Percentiles rank a stretch among this genome's conserved stretches.
phyloP scores from a whole-genome alignment of 306 rosid species.

The Lathyrus aphaca region DNA sequence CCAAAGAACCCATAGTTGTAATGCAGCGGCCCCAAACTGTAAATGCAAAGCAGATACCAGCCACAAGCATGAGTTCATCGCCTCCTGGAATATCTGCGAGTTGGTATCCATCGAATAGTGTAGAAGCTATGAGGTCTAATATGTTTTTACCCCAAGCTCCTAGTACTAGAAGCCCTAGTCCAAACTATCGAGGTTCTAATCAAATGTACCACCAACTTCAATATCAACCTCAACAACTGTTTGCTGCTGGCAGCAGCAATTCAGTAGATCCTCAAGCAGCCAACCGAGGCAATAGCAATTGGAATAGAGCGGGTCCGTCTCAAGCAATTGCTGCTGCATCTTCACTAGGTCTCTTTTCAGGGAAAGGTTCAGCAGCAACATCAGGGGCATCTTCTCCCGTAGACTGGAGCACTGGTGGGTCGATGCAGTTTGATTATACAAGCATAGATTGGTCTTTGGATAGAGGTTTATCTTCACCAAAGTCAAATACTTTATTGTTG shows the following conservation, averaged over 20 bases:
- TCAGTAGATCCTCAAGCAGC: conserved; percentile 62
- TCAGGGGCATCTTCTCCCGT: conserved; percentile 80
- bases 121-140: conserved; percentile 61
- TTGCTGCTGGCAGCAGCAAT: conserved; percentile 55
- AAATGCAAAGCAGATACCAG: conserved; percentile 64
- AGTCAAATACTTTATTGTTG: conserved; percentile 66
- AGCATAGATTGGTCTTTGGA: conserved; percentile 93
- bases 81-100: conserved; percentile 65
- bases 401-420: conserved; percentile 89
- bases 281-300: conserved; percentile 59
- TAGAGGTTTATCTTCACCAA: conserved; percentile 56
- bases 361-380: conserved; percentile 69
- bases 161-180: conserved; percentile 57
- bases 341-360: conserved; percentile 93
- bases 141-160: conserved; percentile 70
- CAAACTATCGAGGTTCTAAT: conserved; percentile 58
- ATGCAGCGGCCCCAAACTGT: conserved; percentile 86
- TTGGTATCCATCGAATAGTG: conserved; percentile 71
- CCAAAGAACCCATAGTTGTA: conserved; percentile 73
- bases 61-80: conserved; percentile 71
- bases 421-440: conserved; percentile 70
- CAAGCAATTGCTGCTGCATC: conserved; percentile 83
- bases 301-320: conserved; percentile 69
- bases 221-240: conserved; percentile 68
- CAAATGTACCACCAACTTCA: conserved; percentile 85